Percentiles rank a stretch among this genome's conserved stretches.
Evolutionary conservation across 1,284 basidiomycete species (phyloP).

Genomic region (Fomitopsis schrenkii): DNA sequence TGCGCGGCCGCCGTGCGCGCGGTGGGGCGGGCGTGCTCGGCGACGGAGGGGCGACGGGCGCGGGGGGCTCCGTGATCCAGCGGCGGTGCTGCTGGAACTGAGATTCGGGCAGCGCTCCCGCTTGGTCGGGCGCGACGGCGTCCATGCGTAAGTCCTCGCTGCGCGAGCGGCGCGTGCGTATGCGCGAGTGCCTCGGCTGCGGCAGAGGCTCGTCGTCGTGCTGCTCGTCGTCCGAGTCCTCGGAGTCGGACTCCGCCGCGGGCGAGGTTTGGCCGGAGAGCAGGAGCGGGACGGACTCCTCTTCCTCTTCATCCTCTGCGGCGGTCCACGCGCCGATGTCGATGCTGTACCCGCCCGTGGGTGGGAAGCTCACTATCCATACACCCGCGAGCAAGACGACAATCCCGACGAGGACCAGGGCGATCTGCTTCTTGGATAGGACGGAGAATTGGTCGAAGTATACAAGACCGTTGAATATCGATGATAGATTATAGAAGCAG

Average conservation of each 20-base stretch:
- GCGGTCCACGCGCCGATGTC: constrained; percentile 48
- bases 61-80: constrained; percentile 4
- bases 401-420: constrained; percentile 79
- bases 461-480: constrained; percentile 83
- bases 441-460: constrained; percentile 89
- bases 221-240: constrained; percentile 21
- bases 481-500: constrained; percentile 93
- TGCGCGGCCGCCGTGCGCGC: constrained; percentile 16
- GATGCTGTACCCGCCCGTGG: constrained; percentile 45
- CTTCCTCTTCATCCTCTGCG: constrained; percentile 34
- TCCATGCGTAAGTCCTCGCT: constrained; percentile 13
- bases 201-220: constrained; percentile 27
- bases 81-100: constrained; percentile 11
- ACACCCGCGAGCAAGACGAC: constrained; percentile 82
- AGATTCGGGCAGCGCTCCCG: constrained; percentile 8
- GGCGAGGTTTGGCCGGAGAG: constrained; percentile 1
- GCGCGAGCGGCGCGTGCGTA: constrained; percentile 2
- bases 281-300: neutral
- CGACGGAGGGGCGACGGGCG: constrained; percentile 10
- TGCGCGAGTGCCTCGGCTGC: constrained; percentile 5
- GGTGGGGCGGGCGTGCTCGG: neutral
- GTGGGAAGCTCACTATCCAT: constrained; percentile 80
- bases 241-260: constrained; percentile 17
- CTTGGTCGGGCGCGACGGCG: constrained; percentile 8
- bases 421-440: constrained; percentile 66